These are phyloP conservation scores for Penicillium paxilli DNA, from an alignment of 495 filamentous ascomycete species.

Conservation along the genomic window DNA sequence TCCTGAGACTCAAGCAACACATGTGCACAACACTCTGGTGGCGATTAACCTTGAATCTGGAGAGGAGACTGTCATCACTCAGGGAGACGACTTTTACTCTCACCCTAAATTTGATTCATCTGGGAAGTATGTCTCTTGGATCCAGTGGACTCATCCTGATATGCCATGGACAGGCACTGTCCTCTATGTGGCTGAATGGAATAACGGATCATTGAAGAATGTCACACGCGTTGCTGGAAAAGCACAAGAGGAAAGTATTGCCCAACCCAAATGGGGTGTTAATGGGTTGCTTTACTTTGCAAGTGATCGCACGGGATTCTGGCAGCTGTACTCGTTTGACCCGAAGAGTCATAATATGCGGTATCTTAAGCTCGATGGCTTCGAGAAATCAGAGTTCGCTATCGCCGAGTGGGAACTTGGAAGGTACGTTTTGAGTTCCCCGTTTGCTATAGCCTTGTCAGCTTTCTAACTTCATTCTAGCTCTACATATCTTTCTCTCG, in stretches of 20 bases:
- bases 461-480: slow-evolving; percentile 11
- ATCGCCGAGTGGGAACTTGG: slow-evolving; percentile 39
- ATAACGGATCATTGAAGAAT: slow-evolving; percentile 19
- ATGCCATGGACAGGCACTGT: slow-evolving; percentile 50
- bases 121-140: slow-evolving; percentile 44
- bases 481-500: slow-evolving; percentile 36
- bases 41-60: slow-evolving; percentile 19
- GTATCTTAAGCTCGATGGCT: slow-evolving; percentile 21
- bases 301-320: slow-evolving; percentile 40
- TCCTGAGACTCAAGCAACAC: slow-evolving; percentile 25
- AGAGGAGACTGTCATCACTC: slow-evolving; percentile 16
- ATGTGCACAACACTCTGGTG: slow-evolving; percentile 27
- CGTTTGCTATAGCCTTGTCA: not conserved
- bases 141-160: slow-evolving; percentile 51
- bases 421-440: slow-evolving; percentile 21
- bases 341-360: slow-evolving; percentile 2
- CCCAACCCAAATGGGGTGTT: slow-evolving; percentile 45
- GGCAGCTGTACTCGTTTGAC: slow-evolving; percentile 38
- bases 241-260: slow-evolving; percentile 31
- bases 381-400: slow-evolving; percentile 42
- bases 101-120: slow-evolving; percentile 48
- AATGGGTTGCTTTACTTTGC: slow-evolving; percentile 46
- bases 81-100: slow-evolving; percentile 50
- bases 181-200: slow-evolving; percentile 40
- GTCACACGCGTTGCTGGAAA: slow-evolving; percentile 30